Evolutionary conservation across 257 asterid species (phyloP).

Genomic region (Misopates orontium): DNA sequence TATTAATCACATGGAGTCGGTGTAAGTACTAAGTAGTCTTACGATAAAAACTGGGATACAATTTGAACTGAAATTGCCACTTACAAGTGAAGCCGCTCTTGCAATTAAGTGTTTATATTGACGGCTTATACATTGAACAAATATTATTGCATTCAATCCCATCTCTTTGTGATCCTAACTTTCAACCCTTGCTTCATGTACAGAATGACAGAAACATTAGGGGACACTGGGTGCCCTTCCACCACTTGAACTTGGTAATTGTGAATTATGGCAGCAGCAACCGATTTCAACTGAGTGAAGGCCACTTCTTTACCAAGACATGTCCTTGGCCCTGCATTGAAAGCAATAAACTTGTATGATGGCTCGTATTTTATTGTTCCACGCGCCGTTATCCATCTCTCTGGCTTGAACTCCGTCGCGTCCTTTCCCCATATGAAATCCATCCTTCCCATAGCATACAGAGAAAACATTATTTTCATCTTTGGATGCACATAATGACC

Average conservation of each 20-base stretch:
- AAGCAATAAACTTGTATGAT: conserved; percentile 50
- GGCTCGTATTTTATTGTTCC: conserved; percentile 49
- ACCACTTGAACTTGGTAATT: conserved; percentile 50
- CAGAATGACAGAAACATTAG: conserved; percentile 66
- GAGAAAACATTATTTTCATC: conserved; percentile 36
- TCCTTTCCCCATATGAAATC: conserved; percentile 47
- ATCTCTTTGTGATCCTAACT: conserved; percentile 53
- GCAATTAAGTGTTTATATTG: not conserved
- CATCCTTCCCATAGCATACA: conserved; percentile 55
- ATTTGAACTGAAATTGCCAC: no score
- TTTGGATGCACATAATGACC: conserved; percentile 39
- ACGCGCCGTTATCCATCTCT: conserved; percentile 49
- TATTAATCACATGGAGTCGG: no score
- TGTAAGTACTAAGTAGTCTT: no score
- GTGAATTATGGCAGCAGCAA: conserved; percentile 60
- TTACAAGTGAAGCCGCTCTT: not conserved
- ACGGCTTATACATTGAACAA: not conserved
- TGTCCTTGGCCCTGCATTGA: conserved; percentile 59
- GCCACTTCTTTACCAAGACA: conserved; percentile 66
- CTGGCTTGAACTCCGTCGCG: conserved; percentile 47
- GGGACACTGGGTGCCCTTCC: conserved; percentile 45
- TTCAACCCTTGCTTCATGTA: conserved; percentile 67
- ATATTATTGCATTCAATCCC: conserved; percentile 29
- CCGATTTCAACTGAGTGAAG: conserved; percentile 57
- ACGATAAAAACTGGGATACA: no score